These are phyloP conservation scores for Fraxinus anomala DNA, from an alignment of 257 asterid species.

Conservation along the genomic window DNA sequence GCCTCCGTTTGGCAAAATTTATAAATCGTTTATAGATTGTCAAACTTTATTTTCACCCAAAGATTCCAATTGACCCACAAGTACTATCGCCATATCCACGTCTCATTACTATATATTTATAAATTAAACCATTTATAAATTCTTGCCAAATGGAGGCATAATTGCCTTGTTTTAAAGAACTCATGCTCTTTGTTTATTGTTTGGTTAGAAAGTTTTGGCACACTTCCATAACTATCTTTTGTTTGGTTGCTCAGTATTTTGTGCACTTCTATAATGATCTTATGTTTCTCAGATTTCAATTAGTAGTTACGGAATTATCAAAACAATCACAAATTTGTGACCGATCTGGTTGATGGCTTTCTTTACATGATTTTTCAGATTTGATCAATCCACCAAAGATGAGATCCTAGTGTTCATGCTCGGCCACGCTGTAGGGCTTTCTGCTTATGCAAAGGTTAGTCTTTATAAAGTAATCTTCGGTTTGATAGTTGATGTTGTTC, in stretches of 20 bases:
- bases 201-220: not conserved
- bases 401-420: constrained; percentile 61
- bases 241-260: not conserved
- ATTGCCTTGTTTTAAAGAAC: not conserved
- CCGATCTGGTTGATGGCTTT: constrained; percentile 9
- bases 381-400: constrained; percentile 60
- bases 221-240: not conserved
- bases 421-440: constrained; percentile 51
- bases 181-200: not conserved
- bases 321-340: not conserved
- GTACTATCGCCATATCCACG: too few relatives aligned
- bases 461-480: constrained; percentile 11
- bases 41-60: too few relatives aligned
- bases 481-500: constrained; percentile 12
- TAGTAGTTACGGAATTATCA: constrained; percentile 4
- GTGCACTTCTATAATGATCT: not conserved
- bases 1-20: too few relatives aligned
- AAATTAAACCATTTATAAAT: too few relatives aligned
- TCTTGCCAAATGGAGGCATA: not conserved
- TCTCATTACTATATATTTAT: too few relatives aligned
- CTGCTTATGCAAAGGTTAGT: constrained; percentile 79
- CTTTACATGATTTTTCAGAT: constrained; percentile 49
- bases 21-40: too few relatives aligned
- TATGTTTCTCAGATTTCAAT: not conserved
- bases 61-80: too few relatives aligned